These are phyloP conservation scores for Pichia occidentalis DNA, from an alignment of 805 yeast genomes.

Conservation along the genomic window DNA sequence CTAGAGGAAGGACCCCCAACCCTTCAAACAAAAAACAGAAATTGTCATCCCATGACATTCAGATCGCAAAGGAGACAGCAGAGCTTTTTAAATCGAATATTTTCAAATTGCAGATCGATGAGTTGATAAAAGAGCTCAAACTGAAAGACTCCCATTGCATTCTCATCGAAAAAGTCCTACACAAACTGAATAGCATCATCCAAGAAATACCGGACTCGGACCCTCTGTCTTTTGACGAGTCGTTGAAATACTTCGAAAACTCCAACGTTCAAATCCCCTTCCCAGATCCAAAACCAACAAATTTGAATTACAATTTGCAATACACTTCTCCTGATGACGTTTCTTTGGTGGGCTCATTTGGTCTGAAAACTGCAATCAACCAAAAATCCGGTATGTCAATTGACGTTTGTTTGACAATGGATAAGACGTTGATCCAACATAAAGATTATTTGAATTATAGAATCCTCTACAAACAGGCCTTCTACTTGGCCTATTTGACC, in stretches of 20 bases:
- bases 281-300: slow-evolving; percentile 80
- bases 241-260: slow-evolving; percentile 44
- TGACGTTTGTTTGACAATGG: slow-evolving; percentile 82
- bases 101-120: slow-evolving; percentile 92
- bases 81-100: slow-evolving; percentile 92
- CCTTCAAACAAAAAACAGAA: slow-evolving; percentile 16
- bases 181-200: slow-evolving; percentile 62
- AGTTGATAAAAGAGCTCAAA: slow-evolving; percentile 71
- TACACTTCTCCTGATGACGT: slow-evolving; percentile 67
- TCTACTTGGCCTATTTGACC: slow-evolving; percentile 75
- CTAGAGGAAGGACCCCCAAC: background rate
- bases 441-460: slow-evolving; percentile 90
- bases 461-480: slow-evolving; percentile 83
- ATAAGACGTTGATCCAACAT: slow-evolving; percentile 61
- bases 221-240: slow-evolving; percentile 49
- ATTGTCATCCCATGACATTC: slow-evolving; percentile 74
- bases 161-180: slow-evolving; percentile 67
- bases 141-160: slow-evolving; percentile 62
- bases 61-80: slow-evolving; percentile 87
- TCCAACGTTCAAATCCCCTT: slow-evolving; percentile 58
- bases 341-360: slow-evolving; percentile 82
- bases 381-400: slow-evolving; percentile 56
- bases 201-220: slow-evolving; percentile 55
- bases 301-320: slow-evolving; percentile 62
- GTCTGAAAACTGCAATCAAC: slow-evolving; percentile 72